Percentiles rank a stretch among this genome's conserved stretches.
phyloP scores from a whole-genome alignment of 495 filamentous ascomycete genomes.

The Neurospora cerealis region DNA sequence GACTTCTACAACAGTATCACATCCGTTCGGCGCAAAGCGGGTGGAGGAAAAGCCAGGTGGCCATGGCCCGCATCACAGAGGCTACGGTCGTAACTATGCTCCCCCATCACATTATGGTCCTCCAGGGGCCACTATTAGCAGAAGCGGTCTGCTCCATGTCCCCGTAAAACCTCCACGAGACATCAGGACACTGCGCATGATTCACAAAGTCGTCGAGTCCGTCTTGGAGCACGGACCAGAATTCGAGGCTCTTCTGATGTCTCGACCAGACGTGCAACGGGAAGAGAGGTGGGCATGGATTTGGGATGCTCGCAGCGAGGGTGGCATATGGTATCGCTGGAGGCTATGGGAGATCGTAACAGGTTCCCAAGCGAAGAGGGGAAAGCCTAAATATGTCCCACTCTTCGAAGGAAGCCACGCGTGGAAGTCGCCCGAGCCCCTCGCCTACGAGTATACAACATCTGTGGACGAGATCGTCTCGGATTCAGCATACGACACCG shows the following conservation, averaged over 20 bases:
- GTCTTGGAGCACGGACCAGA: constrained; percentile 72
- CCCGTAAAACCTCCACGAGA: constrained; percentile 68
- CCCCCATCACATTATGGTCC: constrained; percentile 61
- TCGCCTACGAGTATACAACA: constrained; percentile 69
- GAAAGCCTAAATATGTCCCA: constrained; percentile 36
- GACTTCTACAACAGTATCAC: constrained; percentile 42
- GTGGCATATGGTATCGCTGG: constrained; percentile 84
- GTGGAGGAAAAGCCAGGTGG: constrained; percentile 39
- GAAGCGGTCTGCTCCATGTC: constrained; percentile 50
- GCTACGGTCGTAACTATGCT: constrained; percentile 64
- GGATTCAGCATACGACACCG: constrained; percentile 76
- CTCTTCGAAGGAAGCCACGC: constrained; percentile 62
- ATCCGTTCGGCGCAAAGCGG: constrained; percentile 79
- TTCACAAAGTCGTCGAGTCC: constrained; percentile 78
- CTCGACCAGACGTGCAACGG: constrained; percentile 60
- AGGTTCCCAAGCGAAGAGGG: constrained; percentile 28
- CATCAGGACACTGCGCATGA: constrained; percentile 68
- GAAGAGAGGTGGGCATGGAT: constrained; percentile 92
- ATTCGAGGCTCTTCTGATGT: constrained; percentile 92
- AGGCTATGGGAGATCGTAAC: constrained; percentile 78
- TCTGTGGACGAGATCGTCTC: constrained; percentile 65
- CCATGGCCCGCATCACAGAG: constrained; percentile 49
- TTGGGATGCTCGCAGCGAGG: constrained; percentile 74
- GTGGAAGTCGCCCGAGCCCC: constrained; percentile 60
- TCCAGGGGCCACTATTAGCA: constrained; percentile 34